Evolutionary conservation across 441 rosid genomes (phyloP).

Genomic region (Pelargonium exstipulatum): DNA sequence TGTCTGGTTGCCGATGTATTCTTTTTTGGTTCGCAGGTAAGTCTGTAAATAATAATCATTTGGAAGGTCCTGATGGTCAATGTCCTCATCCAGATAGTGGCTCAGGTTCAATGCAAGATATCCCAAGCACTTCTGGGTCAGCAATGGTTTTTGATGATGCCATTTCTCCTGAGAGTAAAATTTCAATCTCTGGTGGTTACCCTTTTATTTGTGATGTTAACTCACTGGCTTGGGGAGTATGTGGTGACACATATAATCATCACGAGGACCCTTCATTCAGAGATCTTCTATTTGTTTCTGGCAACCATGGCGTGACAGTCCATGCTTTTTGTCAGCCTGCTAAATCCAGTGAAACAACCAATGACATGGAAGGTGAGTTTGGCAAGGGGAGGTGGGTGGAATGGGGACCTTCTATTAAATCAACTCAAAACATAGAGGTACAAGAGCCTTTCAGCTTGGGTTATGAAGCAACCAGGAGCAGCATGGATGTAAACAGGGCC

Average conservation of each 20-base stretch:
- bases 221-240: constrained; percentile 86
- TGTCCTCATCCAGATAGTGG: constrained; percentile 33
- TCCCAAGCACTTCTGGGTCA: constrained; percentile 44
- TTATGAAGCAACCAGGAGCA: constrained; percentile 31
- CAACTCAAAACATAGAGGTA: constrained; percentile 22
- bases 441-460: constrained; percentile 25
- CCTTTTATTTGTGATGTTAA: constrained; percentile 62
- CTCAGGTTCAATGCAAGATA: constrained; percentile 40
- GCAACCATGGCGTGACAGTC: constrained; percentile 59
- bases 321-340: constrained; percentile 68
- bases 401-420: constrained; percentile 63
- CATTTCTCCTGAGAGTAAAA: constrained; percentile 33
- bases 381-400: constrained; percentile 78
- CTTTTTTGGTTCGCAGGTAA: constrained; percentile 37
- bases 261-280: constrained; percentile 56
- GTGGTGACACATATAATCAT: constrained; percentile 64
- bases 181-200: constrained; percentile 34
- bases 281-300: constrained; percentile 76
- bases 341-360: constrained; percentile 26
- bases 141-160: constrained; percentile 38
- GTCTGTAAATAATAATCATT: constrained; percentile 28
- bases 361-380: constrained; percentile 36
- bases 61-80: constrained; percentile 26
- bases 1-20: constrained; percentile 6
- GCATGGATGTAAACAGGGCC: constrained; percentile 18